Evolutionary conservation across 257 asterid species (phyloP), one percentile per base, ranked within the genome.

Genomic region (Plantago major): DNA sequence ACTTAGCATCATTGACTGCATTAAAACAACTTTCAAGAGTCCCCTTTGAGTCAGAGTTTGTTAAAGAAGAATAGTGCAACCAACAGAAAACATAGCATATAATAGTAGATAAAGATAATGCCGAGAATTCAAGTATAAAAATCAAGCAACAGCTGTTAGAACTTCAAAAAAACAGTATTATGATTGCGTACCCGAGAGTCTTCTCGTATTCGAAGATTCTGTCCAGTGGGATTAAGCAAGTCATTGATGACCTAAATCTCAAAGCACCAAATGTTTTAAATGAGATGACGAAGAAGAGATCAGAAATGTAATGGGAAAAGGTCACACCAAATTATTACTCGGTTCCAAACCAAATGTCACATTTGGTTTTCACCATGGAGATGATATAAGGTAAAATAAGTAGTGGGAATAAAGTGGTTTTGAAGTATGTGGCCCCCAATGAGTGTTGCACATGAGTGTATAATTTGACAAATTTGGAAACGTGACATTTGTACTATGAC

Each of bases 191-290:
- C 96, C 92, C 85, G 96, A 64, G 87, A 51, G 67, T 88, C 91
- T 74, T 88, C 96, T 58, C 96, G 78, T 73, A 88, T 82, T 68
- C 83, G 80, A 51, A 88, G 85, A 74, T 88, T 88, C 72, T 88
- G 96, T 52, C 94, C 94, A 1, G 86, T 81, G 64, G 96, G 91
- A 81, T 88, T 66, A 59, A 88, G 92, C 85, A 88, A 76, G 81
- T 88, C 96, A 64, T 88, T 88, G 84, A 88, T 83, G 72, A 88
- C 96, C 96, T 88, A 74, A 71, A 79, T 53, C 78, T 48, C 46
- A 68, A 62, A 68, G 55, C 62, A 70, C 26, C 58, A 61, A 68
- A 44, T 8, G 42, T 60, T 43, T 46, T 11, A 43, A 26, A 44
- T 60, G 53, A 60, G 53, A 43, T 19, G 10, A 38, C 11, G 9